Percentiles rank a stretch among this genome's conserved stretches.
These are phyloP conservation scores for Talaromyces sp. DNA, from an alignment of 2,329 filamentous ascomycete species.

Conservation along the genomic window DNA sequence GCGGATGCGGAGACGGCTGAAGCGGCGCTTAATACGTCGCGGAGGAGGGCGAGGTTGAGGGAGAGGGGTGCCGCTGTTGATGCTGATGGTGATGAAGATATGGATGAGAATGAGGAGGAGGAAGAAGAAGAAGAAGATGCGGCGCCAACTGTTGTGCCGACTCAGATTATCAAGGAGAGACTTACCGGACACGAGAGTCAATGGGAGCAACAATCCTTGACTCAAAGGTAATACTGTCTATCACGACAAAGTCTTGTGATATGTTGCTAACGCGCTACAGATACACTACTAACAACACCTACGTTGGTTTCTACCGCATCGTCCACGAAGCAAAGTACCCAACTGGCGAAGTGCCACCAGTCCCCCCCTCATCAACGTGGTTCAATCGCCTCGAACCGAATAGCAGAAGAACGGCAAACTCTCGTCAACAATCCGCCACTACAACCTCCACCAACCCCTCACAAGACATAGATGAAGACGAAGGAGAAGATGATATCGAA, in stretches of 20 bases:
- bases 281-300: constrained; percentile 60
- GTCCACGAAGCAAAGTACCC: constrained; percentile 59
- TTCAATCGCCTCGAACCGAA: constrained; percentile 50
- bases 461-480: not conserved
- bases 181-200: constrained; percentile 31
- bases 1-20: constrained; percentile 34
- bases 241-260: not conserved
- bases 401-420: not conserved
- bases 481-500: constrained; percentile 43
- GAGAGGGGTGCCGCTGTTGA: constrained; percentile 37
- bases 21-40: constrained; percentile 26
- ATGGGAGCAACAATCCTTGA: constrained; percentile 41
- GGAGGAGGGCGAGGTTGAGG: constrained; percentile 27
- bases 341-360: constrained; percentile 50
- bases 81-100: constrained; percentile 24
- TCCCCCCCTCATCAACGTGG: constrained; percentile 60
- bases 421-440: constrained; percentile 14
- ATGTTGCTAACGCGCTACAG: constrained; percentile 20
- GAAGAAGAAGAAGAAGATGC: constrained; percentile 42
- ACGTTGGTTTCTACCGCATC: constrained; percentile 59
- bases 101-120: constrained; percentile 41
- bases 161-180: constrained; percentile 35
- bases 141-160: constrained; percentile 29
- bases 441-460: constrained; percentile 13
- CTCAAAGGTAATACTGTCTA: constrained; percentile 35